These are phyloP conservation scores for Solanum pimpinellifolium DNA, from an alignment of 257 asterid species.

Conservation along the genomic window DNA sequence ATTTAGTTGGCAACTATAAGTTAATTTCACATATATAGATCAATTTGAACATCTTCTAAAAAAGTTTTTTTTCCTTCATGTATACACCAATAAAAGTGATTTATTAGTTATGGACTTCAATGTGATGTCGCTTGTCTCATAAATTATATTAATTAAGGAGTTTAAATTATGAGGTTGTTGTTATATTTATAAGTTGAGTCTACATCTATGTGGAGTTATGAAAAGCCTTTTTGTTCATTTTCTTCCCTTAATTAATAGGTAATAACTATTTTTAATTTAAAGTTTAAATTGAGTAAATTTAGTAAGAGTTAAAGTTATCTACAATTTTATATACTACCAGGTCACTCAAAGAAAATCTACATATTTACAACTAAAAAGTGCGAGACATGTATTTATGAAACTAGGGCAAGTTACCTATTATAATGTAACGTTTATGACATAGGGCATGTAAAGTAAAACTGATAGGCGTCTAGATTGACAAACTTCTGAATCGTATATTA, in stretches of 20 bases:
- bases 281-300: neutral
- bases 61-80: neutral
- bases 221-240: neutral
- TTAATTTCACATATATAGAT: neutral
- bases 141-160: neutral
- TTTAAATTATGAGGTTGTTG: neutral
- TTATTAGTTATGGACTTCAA: neutral
- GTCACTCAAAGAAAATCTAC: neutral
- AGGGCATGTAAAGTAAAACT: rapidly evolving
- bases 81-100: neutral
- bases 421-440: neutral
- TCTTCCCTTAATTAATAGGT: neutral
- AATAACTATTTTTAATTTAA: neutral
- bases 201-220: neutral
- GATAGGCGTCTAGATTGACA: neutral
- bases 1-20: neutral
- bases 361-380: neutral
- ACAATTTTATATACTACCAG: neutral
- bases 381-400: neutral
- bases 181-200: neutral
- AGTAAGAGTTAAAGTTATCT: neutral
- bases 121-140: neutral
- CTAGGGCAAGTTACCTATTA: neutral
- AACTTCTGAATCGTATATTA: neutral
- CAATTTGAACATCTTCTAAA: neutral